Conservation (phyloP, 495 filamentous ascomycete species). For the Neurospora sp. region DNA sequence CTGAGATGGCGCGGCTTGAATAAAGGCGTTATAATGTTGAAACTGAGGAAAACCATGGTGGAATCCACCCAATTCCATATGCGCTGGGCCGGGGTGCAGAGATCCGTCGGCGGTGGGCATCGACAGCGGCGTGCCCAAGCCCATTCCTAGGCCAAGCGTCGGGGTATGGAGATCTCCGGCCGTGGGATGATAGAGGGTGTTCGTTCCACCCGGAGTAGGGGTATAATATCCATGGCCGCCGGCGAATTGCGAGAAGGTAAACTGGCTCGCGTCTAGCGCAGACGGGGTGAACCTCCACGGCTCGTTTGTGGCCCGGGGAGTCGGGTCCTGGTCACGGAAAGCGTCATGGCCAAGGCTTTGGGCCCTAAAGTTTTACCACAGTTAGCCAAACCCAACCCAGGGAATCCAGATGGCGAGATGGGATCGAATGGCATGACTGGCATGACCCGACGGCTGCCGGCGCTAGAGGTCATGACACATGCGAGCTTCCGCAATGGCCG, state of each 20-base stretch:
- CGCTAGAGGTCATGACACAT: neutral
- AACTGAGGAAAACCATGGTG: slow-evolving; percentile 54
- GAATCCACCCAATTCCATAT: slow-evolving; percentile 46
- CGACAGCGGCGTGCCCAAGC: slow-evolving; percentile 77
- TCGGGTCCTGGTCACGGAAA: slow-evolving; percentile 72
- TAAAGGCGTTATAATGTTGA: slow-evolving; percentile 64
- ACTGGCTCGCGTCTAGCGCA: slow-evolving; percentile 73
- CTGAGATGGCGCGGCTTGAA: slow-evolving; percentile 45
- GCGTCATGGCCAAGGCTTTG: slow-evolving; percentile 32
- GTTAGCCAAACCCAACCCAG: slow-evolving; percentile 2
- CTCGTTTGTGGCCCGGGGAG: slow-evolving; percentile 65
- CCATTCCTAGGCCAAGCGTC: slow-evolving; percentile 46
- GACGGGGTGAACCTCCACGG: slow-evolving; percentile 79
- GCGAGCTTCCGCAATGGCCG: neutral
- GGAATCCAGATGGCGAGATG: neutral
- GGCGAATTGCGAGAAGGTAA: slow-evolving; percentile 65
- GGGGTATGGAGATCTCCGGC: slow-evolving; percentile 90
- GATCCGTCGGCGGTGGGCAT: slow-evolving; percentile 56
- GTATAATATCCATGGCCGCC: slow-evolving; percentile 77
- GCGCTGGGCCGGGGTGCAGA: slow-evolving; percentile 42
- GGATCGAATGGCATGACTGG: neutral
- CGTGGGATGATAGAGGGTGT: slow-evolving; percentile 70
- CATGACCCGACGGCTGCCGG: neutral
- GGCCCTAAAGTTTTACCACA: slow-evolving; percentile 16
- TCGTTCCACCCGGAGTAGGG: slow-evolving; percentile 77